Evolutionary conservation across 768 basidiomycete species (phyloP).

Genomic region (Tricholoma sp.): DNA sequence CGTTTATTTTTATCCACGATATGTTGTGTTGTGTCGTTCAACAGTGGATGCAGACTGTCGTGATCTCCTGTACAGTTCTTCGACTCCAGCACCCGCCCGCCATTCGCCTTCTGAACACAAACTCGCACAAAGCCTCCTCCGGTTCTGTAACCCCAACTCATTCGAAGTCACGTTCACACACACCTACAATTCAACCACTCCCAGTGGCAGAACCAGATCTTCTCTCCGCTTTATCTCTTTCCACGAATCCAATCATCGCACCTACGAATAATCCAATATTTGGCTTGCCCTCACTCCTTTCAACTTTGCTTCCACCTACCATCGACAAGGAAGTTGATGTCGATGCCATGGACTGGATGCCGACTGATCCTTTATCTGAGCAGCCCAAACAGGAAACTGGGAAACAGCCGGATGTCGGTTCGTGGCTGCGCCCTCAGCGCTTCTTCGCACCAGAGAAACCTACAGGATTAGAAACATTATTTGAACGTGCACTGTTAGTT

Average conservation of each 20-base stretch:
- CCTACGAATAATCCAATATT: slow-evolving; percentile 50
- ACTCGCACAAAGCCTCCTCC: slow-evolving; percentile 35
- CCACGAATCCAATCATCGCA: slow-evolving; percentile 54
- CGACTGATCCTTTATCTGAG: slow-evolving; percentile 35
- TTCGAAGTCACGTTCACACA: slow-evolving; percentile 7
- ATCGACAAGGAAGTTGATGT: slow-evolving; percentile 28
- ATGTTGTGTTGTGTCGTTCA: neutral
- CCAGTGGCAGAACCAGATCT: slow-evolving; percentile 47
- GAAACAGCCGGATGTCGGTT: slow-evolving; percentile 29
- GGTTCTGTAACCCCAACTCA: slow-evolving; percentile 40
- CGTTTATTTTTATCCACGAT: slow-evolving; percentile 18
- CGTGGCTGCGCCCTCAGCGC: slow-evolving; percentile 62
- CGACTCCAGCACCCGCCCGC: slow-evolving; percentile 64
- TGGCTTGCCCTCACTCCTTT: slow-evolving; percentile 59
- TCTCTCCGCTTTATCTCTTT: slow-evolving; percentile 58
- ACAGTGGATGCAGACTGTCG: slow-evolving; percentile 38
- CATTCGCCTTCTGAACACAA: slow-evolving; percentile 64
- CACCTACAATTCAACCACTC: slow-evolving; percentile 13
- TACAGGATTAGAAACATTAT: slow-evolving; percentile 69
- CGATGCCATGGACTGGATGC: slow-evolving; percentile 61
- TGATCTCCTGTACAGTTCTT: slow-evolving; percentile 48
- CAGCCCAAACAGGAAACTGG: slow-evolving; percentile 17
- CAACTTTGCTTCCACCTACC: slow-evolving; percentile 20
- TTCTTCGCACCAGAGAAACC: slow-evolving; percentile 78
- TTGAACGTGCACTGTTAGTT: slow-evolving; percentile 53